A percentile compares a stretch with the other conserved stretches of the same genome.
These are phyloP conservation scores for Teunomyces barrocoloradensis DNA, from an alignment of 805 yeast genomes.

Conservation along the genomic window DNA sequence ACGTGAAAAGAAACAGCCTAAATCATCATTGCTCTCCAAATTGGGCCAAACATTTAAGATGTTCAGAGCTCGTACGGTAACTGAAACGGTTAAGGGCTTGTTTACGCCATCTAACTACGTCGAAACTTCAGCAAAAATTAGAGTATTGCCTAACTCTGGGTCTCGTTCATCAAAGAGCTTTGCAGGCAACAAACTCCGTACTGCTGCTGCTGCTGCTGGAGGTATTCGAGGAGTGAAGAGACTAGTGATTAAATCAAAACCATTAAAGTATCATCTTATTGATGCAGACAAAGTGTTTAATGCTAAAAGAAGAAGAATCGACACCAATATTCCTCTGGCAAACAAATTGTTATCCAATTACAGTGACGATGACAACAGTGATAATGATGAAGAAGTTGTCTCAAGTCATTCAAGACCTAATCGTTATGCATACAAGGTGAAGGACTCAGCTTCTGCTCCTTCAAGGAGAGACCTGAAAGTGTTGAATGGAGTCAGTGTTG, in stretches of 20 bases:
- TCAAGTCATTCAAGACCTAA: constrained; percentile 4
- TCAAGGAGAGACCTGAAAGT: constrained; percentile 7
- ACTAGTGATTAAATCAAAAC: constrained; percentile 39
- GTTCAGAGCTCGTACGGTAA: constrained; percentile 20
- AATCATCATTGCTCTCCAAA: constrained; percentile 27
- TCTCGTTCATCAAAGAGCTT: constrained; percentile 8
- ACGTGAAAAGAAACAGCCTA: constrained; percentile 11
- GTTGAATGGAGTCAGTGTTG: constrained; percentile 13
- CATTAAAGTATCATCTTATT: constrained; percentile 39
- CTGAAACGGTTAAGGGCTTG: constrained; percentile 25
- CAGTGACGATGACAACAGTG: constrained; percentile 18
- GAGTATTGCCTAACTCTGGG: constrained; percentile 7
- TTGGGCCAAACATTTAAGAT: constrained; percentile 35
- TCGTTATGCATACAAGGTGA: constrained; percentile 14
- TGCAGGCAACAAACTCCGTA: constrained; percentile 4
- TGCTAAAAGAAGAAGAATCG: constrained; percentile 30
- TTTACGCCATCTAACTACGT: constrained; percentile 28
- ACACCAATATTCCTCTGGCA: constrained; percentile 14
- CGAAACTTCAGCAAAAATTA: constrained; percentile 5
- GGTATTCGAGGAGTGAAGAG: constrained; percentile 30
- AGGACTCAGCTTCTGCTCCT: not conserved
- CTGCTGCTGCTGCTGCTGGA: constrained; percentile 13
- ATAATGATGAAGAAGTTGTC: constrained; percentile 17
- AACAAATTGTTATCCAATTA: constrained; percentile 11
- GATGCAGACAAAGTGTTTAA: constrained; percentile 40